These are phyloP conservation scores for Sclerotinia borealis DNA, from an alignment of 2,329 filamentous ascomycete genomes.

Conservation along the genomic window DNA sequence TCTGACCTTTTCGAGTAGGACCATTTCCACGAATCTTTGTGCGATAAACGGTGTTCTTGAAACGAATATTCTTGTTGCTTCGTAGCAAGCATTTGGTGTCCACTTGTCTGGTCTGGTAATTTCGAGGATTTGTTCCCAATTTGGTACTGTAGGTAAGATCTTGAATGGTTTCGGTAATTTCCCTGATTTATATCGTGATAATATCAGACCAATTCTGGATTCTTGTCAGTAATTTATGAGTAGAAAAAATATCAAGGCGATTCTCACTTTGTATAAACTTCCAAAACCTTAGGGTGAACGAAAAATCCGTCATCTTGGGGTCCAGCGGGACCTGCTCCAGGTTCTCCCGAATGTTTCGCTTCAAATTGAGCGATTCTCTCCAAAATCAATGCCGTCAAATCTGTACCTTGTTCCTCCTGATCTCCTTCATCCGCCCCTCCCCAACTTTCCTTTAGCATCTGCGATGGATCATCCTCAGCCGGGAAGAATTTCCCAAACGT, in stretches of 20 bases:
- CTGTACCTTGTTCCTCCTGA: constrained; percentile 53
- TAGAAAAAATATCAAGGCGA: background rate
- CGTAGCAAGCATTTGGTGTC: constrained; percentile 77
- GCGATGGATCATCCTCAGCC: constrained; percentile 47
- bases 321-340: constrained; percentile 27
- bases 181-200: constrained; percentile 92
- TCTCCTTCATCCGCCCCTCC: constrained; percentile 35
- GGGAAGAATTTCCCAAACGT: constrained; percentile 88
- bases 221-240: constrained; percentile 10
- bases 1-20: constrained; percentile 84
- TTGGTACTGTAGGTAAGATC: constrained; percentile 83
- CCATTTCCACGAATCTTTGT: constrained; percentile 78
- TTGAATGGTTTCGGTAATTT: constrained; percentile 97
- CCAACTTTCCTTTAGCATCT: constrained; percentile 27
- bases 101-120: constrained; percentile 73
- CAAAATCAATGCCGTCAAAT: constrained; percentile 87
- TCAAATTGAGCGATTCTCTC: constrained; percentile 93
- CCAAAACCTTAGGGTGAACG: constrained; percentile 83
- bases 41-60: constrained; percentile 74
- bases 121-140: constrained; percentile 83
- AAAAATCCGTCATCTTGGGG: constrained; percentile 72
- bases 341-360: constrained; percentile 48
- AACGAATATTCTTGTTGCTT: constrained; percentile 87
- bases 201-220: constrained; percentile 70
- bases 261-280: constrained; percentile 80